A percentile compares a stretch with the other conserved stretches of the same genome.
Evolutionary conservation across 2,329 filamentous ascomycete species (phyloP).

Genomic region (Chaetomium sp.): DNA sequence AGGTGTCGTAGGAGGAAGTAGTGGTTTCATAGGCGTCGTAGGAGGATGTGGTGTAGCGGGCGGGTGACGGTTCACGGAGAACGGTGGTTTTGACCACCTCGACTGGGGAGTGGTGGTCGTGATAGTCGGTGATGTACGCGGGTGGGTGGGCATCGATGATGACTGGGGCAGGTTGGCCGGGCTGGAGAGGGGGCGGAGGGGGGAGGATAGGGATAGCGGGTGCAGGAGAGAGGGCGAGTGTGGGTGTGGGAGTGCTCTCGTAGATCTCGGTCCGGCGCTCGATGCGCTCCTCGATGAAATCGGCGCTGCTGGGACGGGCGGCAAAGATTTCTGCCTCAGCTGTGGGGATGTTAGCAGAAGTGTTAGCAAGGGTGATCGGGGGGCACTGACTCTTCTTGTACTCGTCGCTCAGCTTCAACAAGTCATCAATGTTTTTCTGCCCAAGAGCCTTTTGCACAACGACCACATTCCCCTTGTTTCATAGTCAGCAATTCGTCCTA

Average conservation of each 20-base stretch:
- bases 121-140: conserved; percentile 11
- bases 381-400: conserved; percentile 53
- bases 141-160: conserved; percentile 31
- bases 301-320: conserved; percentile 41
- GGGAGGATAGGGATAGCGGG: conserved; percentile 24
- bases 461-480: conserved; percentile 65
- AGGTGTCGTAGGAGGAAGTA: conserved; percentile 27
- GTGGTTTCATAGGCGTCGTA: conserved; percentile 11
- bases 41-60: conserved; percentile 35
- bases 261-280: conserved; percentile 34
- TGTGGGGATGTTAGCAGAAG: conserved; percentile 16
- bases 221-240: conserved; percentile 19
- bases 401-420: conserved; percentile 75
- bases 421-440: conserved; percentile 84
- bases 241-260: conserved; percentile 21
- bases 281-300: conserved; percentile 41
- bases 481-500: conserved; percentile 27
- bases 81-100: conserved; percentile 42
- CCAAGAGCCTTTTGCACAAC: conserved; percentile 79
- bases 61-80: conserved; percentile 45
- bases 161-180: conserved; percentile 24
- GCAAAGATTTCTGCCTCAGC: conserved; percentile 40
- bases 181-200: conserved; percentile 18
- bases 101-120: conserved; percentile 23
- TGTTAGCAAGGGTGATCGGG: not conserved